These are phyloP conservation scores for Lathyrus sativus DNA, from an alignment of 306 rosid species.

Conservation along the genomic window DNA sequence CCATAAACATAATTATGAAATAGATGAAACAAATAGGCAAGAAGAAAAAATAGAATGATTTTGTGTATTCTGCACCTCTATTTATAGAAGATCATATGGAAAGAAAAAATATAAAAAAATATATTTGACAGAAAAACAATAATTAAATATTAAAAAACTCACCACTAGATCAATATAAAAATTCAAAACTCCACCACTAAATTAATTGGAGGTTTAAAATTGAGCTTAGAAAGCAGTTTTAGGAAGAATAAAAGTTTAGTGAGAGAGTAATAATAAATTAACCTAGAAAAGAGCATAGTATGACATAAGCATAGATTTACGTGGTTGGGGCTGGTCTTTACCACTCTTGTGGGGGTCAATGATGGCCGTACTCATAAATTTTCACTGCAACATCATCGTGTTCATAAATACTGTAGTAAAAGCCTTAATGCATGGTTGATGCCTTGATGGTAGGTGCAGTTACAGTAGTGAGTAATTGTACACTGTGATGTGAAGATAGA, in stretches of 20 bases:
- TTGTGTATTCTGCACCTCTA: too few species aligned
- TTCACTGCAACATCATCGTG: neutral
- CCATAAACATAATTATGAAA: too few species aligned
- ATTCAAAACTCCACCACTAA: too few species aligned
- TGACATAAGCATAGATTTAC: neutral
- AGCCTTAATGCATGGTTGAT: neutral
- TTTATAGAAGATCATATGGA: too few species aligned
- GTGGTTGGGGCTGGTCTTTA: neutral
- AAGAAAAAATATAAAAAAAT: too few species aligned
- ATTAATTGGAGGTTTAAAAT: too few species aligned
- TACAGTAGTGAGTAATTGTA: neutral
- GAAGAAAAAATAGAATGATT: too few species aligned
- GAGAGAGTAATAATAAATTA: neutral
- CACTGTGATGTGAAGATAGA: neutral
- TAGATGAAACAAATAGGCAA: too few species aligned
- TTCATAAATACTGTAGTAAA: neutral
- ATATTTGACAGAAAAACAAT: too few species aligned
- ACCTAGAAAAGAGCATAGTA: neutral
- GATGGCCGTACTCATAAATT: neutral
- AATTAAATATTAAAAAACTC: too few species aligned
- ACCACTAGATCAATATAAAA: too few species aligned
- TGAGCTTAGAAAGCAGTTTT: too few species aligned
- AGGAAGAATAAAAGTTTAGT: neutral
- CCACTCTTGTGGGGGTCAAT: neutral
- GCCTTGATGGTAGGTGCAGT: neutral